phyloP scores from a whole-genome alignment of 106 monocot species.

The Acanthochlamys bracteata region DNA sequence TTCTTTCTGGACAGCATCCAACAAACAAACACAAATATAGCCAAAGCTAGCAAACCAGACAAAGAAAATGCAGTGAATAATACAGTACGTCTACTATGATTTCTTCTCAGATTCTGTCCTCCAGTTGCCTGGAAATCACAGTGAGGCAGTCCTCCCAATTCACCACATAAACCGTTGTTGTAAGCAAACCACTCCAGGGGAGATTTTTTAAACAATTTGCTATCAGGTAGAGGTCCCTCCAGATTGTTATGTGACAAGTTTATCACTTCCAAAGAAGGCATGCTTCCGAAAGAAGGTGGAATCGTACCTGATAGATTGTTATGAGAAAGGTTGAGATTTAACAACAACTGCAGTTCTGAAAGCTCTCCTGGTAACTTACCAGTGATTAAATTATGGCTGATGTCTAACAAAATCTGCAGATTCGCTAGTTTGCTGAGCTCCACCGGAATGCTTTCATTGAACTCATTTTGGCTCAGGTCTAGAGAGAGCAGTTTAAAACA shows the following conservation, averaged over 20 bases:
- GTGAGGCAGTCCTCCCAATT: conserved; percentile 9
- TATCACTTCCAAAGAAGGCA: conserved; percentile 10
- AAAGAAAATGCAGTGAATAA: background rate
- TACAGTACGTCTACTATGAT: background rate
- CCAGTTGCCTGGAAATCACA: background rate
- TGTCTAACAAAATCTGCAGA: conserved; percentile 11
- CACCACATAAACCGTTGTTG: conserved; percentile 27
- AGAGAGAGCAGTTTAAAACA: background rate
- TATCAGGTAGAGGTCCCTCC: conserved; percentile 11
- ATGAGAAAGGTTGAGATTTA: conserved; percentile 17
- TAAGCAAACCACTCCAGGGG: conserved; percentile 8
- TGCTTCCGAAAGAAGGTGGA: conserved; percentile 7
- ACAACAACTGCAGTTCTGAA: background rate
- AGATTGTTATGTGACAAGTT: conserved; percentile 22
- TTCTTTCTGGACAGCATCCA: background rate
- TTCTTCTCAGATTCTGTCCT: background rate
- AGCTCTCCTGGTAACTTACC: conserved; percentile 15
- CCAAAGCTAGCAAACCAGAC: background rate
- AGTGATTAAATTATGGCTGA: conserved; percentile 14
- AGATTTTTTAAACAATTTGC: conserved; percentile 12
- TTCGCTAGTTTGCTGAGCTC: conserved; percentile 14
- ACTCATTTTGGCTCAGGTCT: conserved; percentile 8
- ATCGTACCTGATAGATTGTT: conserved; percentile 20
- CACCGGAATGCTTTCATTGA: conserved; percentile 14
- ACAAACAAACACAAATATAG: background rate